Conservation (phyloP, 768 basidiomycete species). For the Gymnopilus dilepis region DNA sequence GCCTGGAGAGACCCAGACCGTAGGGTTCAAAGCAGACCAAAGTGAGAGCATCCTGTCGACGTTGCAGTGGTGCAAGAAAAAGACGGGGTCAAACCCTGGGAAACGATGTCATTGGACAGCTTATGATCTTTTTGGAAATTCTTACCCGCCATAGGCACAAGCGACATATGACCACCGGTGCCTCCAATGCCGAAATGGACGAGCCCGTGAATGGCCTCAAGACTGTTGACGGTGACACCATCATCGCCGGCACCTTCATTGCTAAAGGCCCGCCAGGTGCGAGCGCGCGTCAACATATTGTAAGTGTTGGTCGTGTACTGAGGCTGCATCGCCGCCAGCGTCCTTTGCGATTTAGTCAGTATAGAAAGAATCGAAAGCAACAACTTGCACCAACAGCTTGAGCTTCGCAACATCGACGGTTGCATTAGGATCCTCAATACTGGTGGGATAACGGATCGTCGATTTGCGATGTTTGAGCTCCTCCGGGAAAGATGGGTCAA, state of each 20-base stretch:
- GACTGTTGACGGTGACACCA: conserved; percentile 46
- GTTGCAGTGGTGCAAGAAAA: conserved; percentile 59
- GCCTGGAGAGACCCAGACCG: conserved; percentile 42
- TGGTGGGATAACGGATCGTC: conserved; percentile 40
- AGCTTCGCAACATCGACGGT: conserved; percentile 36
- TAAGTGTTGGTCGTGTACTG: conserved; percentile 39
- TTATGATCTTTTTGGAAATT: too few species aligned
- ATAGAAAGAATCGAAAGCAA: neutral
- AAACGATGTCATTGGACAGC: neutral
- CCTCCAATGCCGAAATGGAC: conserved; percentile 51
- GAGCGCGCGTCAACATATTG: conserved; percentile 41
- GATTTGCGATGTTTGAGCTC: conserved; percentile 36
- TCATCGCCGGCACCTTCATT: conserved; percentile 47
- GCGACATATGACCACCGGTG: conserved; percentile 45
- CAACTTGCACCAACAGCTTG: conserved; percentile 26
- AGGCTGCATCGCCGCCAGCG: conserved; percentile 17
- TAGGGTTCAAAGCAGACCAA: conserved; percentile 52
- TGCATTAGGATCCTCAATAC: conserved; percentile 26
- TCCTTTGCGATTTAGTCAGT: conserved; percentile 4
- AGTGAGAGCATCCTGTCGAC: conserved; percentile 58
- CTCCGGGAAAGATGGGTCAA: conserved; percentile 33
- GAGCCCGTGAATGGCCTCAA: conserved; percentile 55
- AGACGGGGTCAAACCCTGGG: conserved; percentile 55
- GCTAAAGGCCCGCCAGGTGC: conserved; percentile 51
- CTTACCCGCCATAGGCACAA: conserved; percentile 46